Evolutionary conservation across 2,329 filamentous ascomycete species (phyloP), one percentile per base, ranked within the genome.

Genomic region (Fonsecaea multimorphosa): DNA sequence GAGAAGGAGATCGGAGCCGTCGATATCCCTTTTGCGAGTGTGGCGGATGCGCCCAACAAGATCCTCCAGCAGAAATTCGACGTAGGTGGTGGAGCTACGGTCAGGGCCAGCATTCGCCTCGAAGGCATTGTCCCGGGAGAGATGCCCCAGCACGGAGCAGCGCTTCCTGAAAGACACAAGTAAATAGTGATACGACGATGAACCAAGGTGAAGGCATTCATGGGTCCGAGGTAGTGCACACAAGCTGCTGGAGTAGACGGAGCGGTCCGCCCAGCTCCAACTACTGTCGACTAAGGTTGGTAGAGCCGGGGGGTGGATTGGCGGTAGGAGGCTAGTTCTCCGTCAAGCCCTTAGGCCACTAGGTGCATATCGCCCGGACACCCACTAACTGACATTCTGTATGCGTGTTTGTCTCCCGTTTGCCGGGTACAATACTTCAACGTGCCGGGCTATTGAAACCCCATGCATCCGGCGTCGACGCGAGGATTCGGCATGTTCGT

Each of bases 41-140:
- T 68, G 54, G 66, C 66, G 46, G 59, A 68, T 51, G 66, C 66
- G 29, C 58, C 53, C 38, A 64, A 68, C 46, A 68, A 56, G 40
- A 52, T 44, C 24, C 63, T 68, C 14, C 63, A 66, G 66, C 66
- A 68, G 66, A 68, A 68, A 54, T 68, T 68, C 61, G 66, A 68
- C 60, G 58, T 68, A 27, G 66, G 66, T 27, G 62, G 62, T 61
- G 66, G 66, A 52, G 58, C 66, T 59, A 63, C 63, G 38, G 66
- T 68, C 59, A 59, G 66, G 57, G 66, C 63, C 29, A 66, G 63
- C 66, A 68, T 68, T 61, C 56, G 66, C 51, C 49, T 68, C 63
- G 63, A 64, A 66, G 66, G 66, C 36, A 27, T 68, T 38, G 58
- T 66, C 12, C 66, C 66, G 2, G 66, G 59, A 53, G 66, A 68